These are phyloP conservation scores for Beauveria sp. DNA, from an alignment of 2,329 filamentous ascomycete genomes.

Conservation along the genomic window DNA sequence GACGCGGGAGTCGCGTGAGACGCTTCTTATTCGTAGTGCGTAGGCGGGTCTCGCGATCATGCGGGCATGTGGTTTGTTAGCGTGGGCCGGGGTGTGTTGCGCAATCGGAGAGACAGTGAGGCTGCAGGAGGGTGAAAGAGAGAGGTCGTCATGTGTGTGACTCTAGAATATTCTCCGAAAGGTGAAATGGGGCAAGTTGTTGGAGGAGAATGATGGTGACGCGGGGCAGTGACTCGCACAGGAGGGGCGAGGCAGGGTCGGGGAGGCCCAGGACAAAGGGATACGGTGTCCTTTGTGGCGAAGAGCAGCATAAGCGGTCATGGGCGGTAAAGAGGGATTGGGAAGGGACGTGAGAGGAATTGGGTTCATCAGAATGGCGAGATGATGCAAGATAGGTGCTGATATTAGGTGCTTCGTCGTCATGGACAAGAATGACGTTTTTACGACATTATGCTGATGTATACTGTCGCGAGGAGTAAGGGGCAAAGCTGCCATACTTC, in stretches of 20 bases:
- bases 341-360: neutral
- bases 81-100: neutral
- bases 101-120: neutral
- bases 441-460: neutral
- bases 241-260: no score
- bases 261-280: neutral
- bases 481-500: neutral
- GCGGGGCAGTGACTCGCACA: constrained; percentile 1
- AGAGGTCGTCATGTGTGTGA: neutral
- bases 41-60: constrained; percentile 6
- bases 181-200: neutral
- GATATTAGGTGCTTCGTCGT: no score
- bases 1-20: neutral
- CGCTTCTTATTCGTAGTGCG: neutral
- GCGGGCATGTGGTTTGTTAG: neutral
- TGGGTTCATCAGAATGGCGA: neutral
- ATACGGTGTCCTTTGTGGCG: neutral
- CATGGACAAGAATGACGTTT: no score
- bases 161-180: neutral
- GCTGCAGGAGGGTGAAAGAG: neutral
- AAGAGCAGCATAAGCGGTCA: neutral
- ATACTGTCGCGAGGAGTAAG: neutral
- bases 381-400: neutral
- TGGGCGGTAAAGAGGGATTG: neutral
- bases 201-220: neutral